Conservation (phyloP, 495 filamentous ascomycete species). For the Hyaloscypha variabilis region DNA sequence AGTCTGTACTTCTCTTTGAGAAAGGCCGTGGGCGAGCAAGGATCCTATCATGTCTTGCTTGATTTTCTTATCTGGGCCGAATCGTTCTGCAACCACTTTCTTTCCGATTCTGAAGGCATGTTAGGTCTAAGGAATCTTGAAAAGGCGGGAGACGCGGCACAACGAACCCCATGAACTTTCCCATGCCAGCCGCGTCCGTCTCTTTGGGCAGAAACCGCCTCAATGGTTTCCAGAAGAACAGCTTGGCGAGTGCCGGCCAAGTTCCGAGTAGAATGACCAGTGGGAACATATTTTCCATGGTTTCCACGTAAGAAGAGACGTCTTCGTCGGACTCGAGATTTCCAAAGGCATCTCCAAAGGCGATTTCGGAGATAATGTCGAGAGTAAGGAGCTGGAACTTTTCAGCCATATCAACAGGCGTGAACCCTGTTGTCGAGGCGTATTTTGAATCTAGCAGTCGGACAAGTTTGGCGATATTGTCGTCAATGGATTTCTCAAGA, state of each 20-base stretch:
- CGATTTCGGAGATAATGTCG: conserved; percentile 48
- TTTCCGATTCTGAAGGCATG: conserved; percentile 35
- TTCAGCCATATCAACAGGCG: conserved; percentile 45
- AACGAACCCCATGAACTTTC: conserved; percentile 46
- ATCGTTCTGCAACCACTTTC: conserved; percentile 39
- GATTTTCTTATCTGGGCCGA: conserved; percentile 10
- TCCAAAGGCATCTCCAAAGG: conserved; percentile 48
- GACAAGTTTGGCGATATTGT: conserved; percentile 39
- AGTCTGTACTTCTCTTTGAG: conserved; percentile 38
- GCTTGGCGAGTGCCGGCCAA: conserved; percentile 36
- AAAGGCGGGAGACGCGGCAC: neutral
- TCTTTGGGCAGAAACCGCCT: conserved; percentile 53
- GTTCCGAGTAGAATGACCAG: conserved; percentile 6
- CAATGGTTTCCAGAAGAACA: conserved; percentile 56
- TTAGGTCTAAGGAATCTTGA: neutral
- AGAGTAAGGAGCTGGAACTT: conserved; percentile 50
- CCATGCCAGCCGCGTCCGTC: conserved; percentile 53
- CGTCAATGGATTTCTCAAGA: conserved; percentile 48
- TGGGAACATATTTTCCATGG: neutral
- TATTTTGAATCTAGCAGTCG: conserved; percentile 38
- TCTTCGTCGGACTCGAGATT: neutral
- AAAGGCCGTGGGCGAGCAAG: conserved; percentile 47
- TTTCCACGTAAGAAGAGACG: conserved; percentile 1
- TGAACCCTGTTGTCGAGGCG: conserved; percentile 28
- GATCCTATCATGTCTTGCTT: conserved; percentile 43